phyloP scores from a whole-genome alignment of 2,329 filamentous ascomycete genomes.

The Hypoxylon rubiginosum region DNA sequence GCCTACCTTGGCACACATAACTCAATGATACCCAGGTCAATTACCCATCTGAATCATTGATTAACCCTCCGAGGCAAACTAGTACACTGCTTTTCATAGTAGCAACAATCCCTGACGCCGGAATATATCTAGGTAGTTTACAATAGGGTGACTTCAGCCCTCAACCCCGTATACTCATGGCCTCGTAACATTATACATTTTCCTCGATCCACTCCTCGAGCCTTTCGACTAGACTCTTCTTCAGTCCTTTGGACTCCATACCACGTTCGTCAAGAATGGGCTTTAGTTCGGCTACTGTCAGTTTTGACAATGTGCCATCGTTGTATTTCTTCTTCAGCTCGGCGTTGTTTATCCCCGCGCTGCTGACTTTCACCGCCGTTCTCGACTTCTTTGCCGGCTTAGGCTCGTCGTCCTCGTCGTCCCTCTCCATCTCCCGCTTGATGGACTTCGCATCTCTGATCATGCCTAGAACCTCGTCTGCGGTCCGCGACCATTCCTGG shows the following conservation, averaged over 20 bases:
- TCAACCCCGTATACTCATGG: constrained; percentile 8
- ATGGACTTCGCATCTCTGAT: constrained; percentile 57
- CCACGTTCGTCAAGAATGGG: constrained; percentile 63
- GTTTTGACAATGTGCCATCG: constrained; percentile 63
- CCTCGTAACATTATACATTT: constrained; percentile 48
- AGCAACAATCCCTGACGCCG: constrained; percentile 8
- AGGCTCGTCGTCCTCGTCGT: constrained; percentile 56
- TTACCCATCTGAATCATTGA: neutral
- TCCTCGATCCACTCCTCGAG: constrained; percentile 70
- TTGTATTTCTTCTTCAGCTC: constrained; percentile 62
- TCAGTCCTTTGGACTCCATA: constrained; percentile 64
- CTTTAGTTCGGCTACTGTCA: constrained; percentile 68
- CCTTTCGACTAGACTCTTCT: constrained; percentile 67
- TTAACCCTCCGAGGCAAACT: neutral
- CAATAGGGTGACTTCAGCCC: neutral
- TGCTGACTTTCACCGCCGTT: constrained; percentile 51
- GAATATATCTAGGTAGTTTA: neutral
- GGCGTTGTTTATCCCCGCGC: constrained; percentile 57
- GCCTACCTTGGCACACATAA: neutral
- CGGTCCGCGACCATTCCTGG: constrained; percentile 78
- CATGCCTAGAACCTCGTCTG: constrained; percentile 68
- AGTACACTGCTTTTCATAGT: neutral
- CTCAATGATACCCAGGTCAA: neutral
- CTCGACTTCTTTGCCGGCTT: constrained; percentile 63
- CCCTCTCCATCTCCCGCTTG: constrained; percentile 67